Evolutionary conservation across 805 yeast genomes (phyloP), one percentile per base, ranked within the genome.

Genomic region (Candida endomychidarum): DNA sequence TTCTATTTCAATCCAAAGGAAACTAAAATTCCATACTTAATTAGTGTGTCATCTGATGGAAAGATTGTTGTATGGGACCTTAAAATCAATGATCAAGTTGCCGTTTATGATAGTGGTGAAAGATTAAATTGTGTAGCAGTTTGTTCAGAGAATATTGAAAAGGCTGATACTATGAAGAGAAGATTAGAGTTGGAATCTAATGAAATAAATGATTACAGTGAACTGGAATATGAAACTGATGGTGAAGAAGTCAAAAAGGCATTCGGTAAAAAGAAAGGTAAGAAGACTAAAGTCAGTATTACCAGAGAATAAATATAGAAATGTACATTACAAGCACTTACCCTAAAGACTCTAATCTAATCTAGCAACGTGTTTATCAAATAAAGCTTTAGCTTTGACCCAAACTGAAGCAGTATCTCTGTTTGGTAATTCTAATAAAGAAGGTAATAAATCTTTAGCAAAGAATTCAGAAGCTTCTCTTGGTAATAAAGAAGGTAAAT

Each of bases 401-500:
- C 99, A 93, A 17, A 89, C 97, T 11, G 89, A 88, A 19, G 96
- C 84, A 32, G 81, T 70, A 40, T 80, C 70, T 67, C 97, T 83
- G 48, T 87, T 67, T 54, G 95, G 90, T 55, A 93, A 75, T 60
- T 86, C 81, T 64, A 86, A 76, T 61, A 93, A 74, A 12, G 95
- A 85, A 29, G 99, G 99, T 57, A 93, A 67, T 61, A 93, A 74
- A 65, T 93, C 98, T 46, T 68, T 76, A 31, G 95, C 78, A 67
- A 88, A 93, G 48, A 81, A 81, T 71, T 93, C 99, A 6, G 96
- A 88, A 17, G 98, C 85, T 67, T 93, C 99, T 70, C 99, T 86
- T 57, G 99, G 99, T 50, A 93, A 75, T 60, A 93, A 70, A 7
- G 96, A 83, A 28, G 99, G 99, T 57, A 93, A 75, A 64, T 93